Conservation (phyloP, 768 basidiomycete genomes). For the Lepiota venenata region DNA sequence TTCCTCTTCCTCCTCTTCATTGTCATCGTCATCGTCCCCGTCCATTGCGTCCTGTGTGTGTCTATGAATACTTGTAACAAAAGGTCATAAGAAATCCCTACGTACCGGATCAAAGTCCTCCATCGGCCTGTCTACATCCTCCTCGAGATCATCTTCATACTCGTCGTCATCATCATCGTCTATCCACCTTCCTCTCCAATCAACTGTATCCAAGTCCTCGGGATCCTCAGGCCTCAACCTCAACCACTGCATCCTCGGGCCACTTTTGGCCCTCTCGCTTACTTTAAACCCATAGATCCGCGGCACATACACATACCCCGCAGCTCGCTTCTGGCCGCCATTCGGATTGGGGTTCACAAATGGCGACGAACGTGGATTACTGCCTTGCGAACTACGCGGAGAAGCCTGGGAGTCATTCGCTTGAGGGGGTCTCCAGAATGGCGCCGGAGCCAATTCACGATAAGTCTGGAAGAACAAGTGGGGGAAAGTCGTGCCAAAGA, state of each 20-base stretch:
- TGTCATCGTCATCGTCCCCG: conserved; percentile 52
- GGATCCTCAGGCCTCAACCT: conserved; percentile 79
- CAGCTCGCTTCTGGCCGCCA: conserved; percentile 85
- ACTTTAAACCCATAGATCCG: conserved; percentile 98
- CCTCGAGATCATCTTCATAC: conserved; percentile 64
- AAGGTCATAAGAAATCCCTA: conserved; percentile 10
- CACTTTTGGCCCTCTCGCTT: conserved; percentile 89
- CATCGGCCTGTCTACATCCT: conserved; percentile 74
- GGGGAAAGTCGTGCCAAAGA: conserved; percentile 99
- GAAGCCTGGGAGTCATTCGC: conserved; percentile 57
- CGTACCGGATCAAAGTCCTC: conserved; percentile 84
- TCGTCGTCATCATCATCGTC: conserved; percentile 56
- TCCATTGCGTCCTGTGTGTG: conserved; percentile 45
- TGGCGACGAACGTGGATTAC: conserved; percentile 47
- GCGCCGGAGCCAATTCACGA: conserved; percentile 90
- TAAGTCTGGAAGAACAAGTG: conserved; percentile 99
- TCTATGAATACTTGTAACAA: background rate
- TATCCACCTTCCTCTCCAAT: conserved; percentile 90
- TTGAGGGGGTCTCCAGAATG: conserved; percentile 79
- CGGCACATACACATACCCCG: conserved; percentile 84
- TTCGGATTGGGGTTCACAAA: conserved; percentile 88
- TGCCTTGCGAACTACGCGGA: conserved; percentile 48
- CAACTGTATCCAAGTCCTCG: conserved; percentile 81
- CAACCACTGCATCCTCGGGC: conserved; percentile 97
- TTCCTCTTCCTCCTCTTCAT: conserved; percentile 61